phyloP scores from a whole-genome alignment of 495 filamentous ascomycete genomes.

The Barbatosphaeria neglecta region DNA sequence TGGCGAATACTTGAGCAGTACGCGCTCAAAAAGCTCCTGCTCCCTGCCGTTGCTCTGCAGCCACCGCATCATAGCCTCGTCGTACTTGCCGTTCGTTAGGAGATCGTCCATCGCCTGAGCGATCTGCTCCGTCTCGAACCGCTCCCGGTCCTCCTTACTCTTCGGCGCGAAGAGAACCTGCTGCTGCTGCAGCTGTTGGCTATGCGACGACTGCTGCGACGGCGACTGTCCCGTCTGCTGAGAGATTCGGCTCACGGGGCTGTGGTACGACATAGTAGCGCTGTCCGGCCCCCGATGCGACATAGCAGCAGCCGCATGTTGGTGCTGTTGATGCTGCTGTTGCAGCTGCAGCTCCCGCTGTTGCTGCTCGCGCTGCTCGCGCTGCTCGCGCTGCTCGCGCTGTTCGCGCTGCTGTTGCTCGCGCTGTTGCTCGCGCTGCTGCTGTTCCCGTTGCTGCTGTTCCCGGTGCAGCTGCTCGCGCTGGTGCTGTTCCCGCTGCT shows the following conservation, averaged over 20 bases:
- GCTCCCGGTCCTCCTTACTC: slow-evolving; percentile 26
- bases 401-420: slow-evolving; percentile 11
- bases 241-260: neutral
- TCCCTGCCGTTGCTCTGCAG: slow-evolving; percentile 65
- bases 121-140: slow-evolving; percentile 53
- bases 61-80: slow-evolving; percentile 65
- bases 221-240: slow-evolving; percentile 10
- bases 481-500: neutral
- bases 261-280: neutral
- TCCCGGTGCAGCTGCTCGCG: neutral
- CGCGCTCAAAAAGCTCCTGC: slow-evolving; percentile 68
- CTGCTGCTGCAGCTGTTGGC: slow-evolving; percentile 19
- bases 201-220: slow-evolving; percentile 12
- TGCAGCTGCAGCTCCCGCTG: neutral
- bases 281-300: neutral
- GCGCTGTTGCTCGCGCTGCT: neutral
- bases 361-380: neutral
- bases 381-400: neutral
- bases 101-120: slow-evolving; percentile 50
- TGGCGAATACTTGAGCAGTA: slow-evolving; percentile 34
- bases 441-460: neutral
- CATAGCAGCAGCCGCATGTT: neutral
- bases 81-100: slow-evolving; percentile 53
- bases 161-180: slow-evolving; percentile 22
- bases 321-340: neutral